Conservation (phyloP, 2,329 filamentous ascomycete species). For the Metarhizium robertsii region DNA sequence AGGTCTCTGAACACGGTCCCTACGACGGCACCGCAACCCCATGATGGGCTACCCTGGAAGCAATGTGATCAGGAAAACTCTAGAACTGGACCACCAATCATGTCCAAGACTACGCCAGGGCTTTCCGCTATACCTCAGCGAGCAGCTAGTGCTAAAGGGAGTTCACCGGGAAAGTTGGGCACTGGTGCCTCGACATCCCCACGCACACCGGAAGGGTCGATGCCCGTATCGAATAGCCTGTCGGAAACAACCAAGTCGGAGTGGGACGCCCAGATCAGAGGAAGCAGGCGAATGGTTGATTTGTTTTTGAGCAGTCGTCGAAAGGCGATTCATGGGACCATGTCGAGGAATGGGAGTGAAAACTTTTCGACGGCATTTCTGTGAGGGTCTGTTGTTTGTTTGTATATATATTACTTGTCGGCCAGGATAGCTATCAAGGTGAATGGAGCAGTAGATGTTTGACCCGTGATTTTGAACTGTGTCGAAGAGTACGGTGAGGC, state of each 20-base stretch:
- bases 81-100: slow-evolving; percentile 11
- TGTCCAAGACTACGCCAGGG: slow-evolving; percentile 21
- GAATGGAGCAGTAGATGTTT: background rate
- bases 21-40: slow-evolving; percentile 8
- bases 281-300: slow-evolving; percentile 45
- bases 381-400: slow-evolving; percentile 8
- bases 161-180: slow-evolving; percentile 9
- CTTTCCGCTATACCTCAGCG: slow-evolving; percentile 12
- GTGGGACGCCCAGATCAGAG: slow-evolving; percentile 25
- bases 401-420: slow-evolving; percentile 4
- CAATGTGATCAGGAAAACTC: slow-evolving; percentile 13
- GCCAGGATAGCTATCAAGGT: background rate
- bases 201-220: background rate
- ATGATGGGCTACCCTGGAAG: slow-evolving; percentile 12
- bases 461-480: background rate
- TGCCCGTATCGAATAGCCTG: background rate
- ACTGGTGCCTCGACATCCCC: background rate
- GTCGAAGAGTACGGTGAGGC: background rate
- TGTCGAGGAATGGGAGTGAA: slow-evolving; percentile 13
- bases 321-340: slow-evolving; percentile 28
- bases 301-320: slow-evolving; percentile 41
- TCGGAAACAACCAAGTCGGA: slow-evolving; percentile 6
- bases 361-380: slow-evolving; percentile 23
- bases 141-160: slow-evolving; percentile 13
- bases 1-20: slow-evolving; percentile 16